Evolutionary conservation across 2,329 filamentous ascomycete genomes (phyloP), one percentile per base, ranked within the genome.

Genomic region (Davidsoniella neocaledoniae): DNA sequence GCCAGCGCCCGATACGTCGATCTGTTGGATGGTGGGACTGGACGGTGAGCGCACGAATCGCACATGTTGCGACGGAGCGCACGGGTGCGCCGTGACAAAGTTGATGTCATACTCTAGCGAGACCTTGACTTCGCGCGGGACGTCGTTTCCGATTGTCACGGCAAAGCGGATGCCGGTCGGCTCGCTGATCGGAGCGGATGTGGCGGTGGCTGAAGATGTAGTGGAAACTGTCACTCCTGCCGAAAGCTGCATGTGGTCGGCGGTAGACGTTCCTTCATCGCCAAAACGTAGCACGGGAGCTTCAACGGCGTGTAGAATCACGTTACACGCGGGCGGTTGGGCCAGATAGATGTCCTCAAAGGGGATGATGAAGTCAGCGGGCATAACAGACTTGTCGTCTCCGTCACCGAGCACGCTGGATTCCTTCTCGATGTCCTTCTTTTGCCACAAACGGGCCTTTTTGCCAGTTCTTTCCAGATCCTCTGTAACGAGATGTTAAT

Each of bases 1-100:
- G 52, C 66, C 65, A 12, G 63, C 62, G 0, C 70, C 73, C 9
- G 65, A 68, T 14, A 76, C 64, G 54, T 76, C 72, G 50, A 73
- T 70, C 52, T 76, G 71, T 57, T 72, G 73, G 48, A 77, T 75
- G 1, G 72, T 75, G 17, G 76, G 74, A 57, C 74, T 79, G 1
- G 71, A 70, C 0, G 75, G 72, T 12, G 75, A 76, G 58, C 73
- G 76, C 46, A 80, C 58, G 49, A 79, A 71, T 54, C 70, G 72
- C 2, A 77, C 72, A 50, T 72, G 68, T 46, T 68, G 68, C 1
- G 75, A 76, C 1, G 74, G 71, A 4, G 74, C 69, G 56, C 79
- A 83, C 0, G 79, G 79, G 55, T 81, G 76, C 0, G 77, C 77
- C 1, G 79, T 81, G 16, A 81, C 74, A 58, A 82, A 82, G 56